Evolutionary conservation across 495 filamentous ascomycete genomes (phyloP), one percentile per base, ranked within the genome.

Genomic region (Pseudoneurospora amorphoporcata): DNA sequence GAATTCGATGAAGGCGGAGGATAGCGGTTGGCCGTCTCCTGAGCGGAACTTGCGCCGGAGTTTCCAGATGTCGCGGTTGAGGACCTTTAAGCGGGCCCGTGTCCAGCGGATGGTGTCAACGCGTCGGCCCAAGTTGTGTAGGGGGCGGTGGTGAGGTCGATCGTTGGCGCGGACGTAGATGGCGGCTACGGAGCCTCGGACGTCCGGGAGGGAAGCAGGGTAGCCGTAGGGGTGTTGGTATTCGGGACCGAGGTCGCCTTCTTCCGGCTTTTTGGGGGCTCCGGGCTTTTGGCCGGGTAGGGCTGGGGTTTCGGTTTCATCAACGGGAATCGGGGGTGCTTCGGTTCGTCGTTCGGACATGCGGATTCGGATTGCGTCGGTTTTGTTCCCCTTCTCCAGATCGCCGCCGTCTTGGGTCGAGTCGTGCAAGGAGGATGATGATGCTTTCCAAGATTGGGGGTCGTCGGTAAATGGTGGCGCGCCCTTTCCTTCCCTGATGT

Each of bases 71-170:
- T 92, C 87, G 2, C 88, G 88, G 73, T 88, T 92, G 70, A 96
- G 86, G 70, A 89, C 89, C 75, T 91, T 88, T 41, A 97, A 88
- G 76, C 93, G 88, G 0, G 87, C 85, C 71, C 94, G 88, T 69
- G 89, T 90, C 91, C 93, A 96, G 75, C 94, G 88, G 82, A 95
- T 95, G 0, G 91, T 93, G 81, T 96, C 93, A 19, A 94, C 91
- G 37, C 74, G 79, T 43, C 87, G 84, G 69, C 86, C 89, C 84
- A 89, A 82, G 73, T 85, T 80, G 77, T 87, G 38, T 75, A 84
- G 43, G 79, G 84, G 69, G 73, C 85, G 75, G 81, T 88, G 75
- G 80, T 81, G 76, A 78, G 87, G 77, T 3, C 79, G 71, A 41
- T 92, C 83, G 75, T 91, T 89, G 17, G 87, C 85, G n/a, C 90